Evolutionary conservation across 2,329 filamentous ascomycete species (phyloP).

Genomic region (Alternaria ventricosa): DNA sequence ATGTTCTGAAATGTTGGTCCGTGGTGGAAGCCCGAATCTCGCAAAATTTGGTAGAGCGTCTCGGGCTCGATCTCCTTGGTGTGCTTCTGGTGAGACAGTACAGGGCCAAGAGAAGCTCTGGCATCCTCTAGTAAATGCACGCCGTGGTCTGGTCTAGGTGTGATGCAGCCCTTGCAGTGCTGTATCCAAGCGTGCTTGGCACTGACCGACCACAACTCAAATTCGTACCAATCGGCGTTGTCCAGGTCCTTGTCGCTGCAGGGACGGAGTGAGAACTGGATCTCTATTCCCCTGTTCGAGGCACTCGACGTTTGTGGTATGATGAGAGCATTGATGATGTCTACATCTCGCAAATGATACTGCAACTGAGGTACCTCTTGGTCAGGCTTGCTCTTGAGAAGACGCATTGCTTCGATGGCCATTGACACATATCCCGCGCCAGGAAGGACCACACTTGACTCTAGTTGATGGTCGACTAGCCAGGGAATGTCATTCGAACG

Average conservation of each 20-base stretch:
- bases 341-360: constrained; percentile 25
- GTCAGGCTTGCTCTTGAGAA: background rate
- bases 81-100: background rate
- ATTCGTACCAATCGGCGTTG: constrained; percentile 3
- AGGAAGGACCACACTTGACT: constrained; percentile 52
- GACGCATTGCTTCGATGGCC: constrained; percentile 47
- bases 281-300: constrained; percentile 16
- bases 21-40: constrained; percentile 28
- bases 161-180: constrained; percentile 1
- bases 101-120: background rate
- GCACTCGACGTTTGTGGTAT: constrained; percentile 17
- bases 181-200: background rate
- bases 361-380: background rate
- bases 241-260: constrained; percentile 8
- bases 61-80: constrained; percentile 29
- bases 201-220: constrained; percentile 1
- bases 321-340: constrained; percentile 24
- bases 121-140: background rate
- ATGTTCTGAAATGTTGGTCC: constrained; percentile 21
- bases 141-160: background rate
- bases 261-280: constrained; percentile 4
- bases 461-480: constrained; percentile 52
- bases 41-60: constrained; percentile 49
- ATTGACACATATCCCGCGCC: constrained; percentile 54
- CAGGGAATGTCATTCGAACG: constrained; percentile 52